Evolutionary conservation across 148 eudicot genomes (phyloP), one percentile per base, ranked within the genome.

Genomic region (Nepenthes gracilis): DNA sequence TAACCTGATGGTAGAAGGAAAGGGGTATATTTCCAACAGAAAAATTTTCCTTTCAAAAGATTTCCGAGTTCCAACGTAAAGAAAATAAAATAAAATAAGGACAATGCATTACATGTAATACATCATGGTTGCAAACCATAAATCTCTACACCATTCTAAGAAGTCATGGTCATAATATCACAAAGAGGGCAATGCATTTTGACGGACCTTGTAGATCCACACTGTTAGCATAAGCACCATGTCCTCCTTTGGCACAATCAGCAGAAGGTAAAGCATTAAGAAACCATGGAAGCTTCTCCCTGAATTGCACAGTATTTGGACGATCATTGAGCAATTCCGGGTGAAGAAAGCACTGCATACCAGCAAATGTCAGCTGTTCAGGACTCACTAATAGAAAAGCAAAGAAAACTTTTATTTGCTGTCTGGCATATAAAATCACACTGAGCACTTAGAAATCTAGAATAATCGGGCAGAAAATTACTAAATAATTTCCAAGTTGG

Each of bases 181-280:
- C 53, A 49, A 49, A 61, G 55, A 33, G 33, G 50, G 10, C 36
- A 55, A 12, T 49, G 60, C 60, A 54, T 33, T 43, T 53, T 47
- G 35, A 51, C 74, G 54, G 50, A 89, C 97, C 97, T 63, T 70
- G 67, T 63, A 94, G 75, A 55, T 86, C 93, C 65, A 94, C 97
- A 51, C 80, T 86, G 59, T 72, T 70, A 52, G 97, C 79, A 70
- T 94, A 94, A 70, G 99, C 99, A 60, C 95, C 99, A 69, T 89
- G 90, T 45, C 99, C 99, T 64, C 95, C 99, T 81, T 89, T 94
- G 32, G 99, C 92, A 74, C 99, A 94, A 66, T 90, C 87, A 64
- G 81, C 75, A 40, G 97, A 94, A 60, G 99, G 99, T 63, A 94
- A 65, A 64, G 99, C 83, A 71, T 71, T 59, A 43, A 94, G 87